phyloP scores from a whole-genome alignment of 2,329 filamentous ascomycete species.

The Ascochyta koolunga region DNA sequence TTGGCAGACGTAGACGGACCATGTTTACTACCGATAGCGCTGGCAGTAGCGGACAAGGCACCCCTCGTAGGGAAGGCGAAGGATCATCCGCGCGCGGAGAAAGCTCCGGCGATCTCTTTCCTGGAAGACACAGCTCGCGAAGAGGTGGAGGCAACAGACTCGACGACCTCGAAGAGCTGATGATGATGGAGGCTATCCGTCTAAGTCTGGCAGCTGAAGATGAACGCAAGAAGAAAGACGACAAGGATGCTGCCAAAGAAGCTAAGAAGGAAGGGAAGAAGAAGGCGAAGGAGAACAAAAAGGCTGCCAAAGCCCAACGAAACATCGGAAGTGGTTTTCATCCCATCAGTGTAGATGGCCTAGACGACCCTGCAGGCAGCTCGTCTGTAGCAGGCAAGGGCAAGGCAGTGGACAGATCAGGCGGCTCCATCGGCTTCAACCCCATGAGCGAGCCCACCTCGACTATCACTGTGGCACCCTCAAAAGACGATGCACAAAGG shows the following conservation, averaged over 20 bases:
- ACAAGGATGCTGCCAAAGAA: slow-evolving; percentile 80
- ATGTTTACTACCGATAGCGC: slow-evolving; percentile 58
- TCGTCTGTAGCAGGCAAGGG: slow-evolving; percentile 51
- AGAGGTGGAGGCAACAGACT: slow-evolving; percentile 66
- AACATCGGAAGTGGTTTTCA: slow-evolving; percentile 60
- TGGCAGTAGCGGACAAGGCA: slow-evolving; percentile 53
- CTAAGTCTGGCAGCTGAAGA: slow-evolving; percentile 91
- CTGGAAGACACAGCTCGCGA: slow-evolving; percentile 58
- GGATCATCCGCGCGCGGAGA: slow-evolving; percentile 42
- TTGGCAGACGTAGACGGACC: slow-evolving; percentile 55
- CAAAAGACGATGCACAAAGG: slow-evolving; percentile 50
- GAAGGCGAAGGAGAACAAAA: slow-evolving; percentile 67
- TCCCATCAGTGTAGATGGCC: slow-evolving; percentile 59
- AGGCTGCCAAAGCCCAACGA: slow-evolving; percentile 70
- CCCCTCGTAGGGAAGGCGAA: slow-evolving; percentile 49
- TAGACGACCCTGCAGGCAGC: slow-evolving; percentile 38
- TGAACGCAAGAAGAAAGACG: slow-evolving; percentile 83
- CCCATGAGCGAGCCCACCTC: slow-evolving; percentile 52
- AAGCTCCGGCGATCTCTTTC: slow-evolving; percentile 43
- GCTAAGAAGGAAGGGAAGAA: slow-evolving; percentile 86
- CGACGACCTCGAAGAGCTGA: slow-evolving; percentile 94
- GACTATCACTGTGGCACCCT: slow-evolving; percentile 45
- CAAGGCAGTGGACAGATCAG: slow-evolving; percentile 54
- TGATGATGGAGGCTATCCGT: slow-evolving; percentile 97
- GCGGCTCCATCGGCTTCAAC: slow-evolving; percentile 47